Base-by-base conservation (phyloP, 192 early-diverging fungal species). In the Diversispora eburnea region DNA sequence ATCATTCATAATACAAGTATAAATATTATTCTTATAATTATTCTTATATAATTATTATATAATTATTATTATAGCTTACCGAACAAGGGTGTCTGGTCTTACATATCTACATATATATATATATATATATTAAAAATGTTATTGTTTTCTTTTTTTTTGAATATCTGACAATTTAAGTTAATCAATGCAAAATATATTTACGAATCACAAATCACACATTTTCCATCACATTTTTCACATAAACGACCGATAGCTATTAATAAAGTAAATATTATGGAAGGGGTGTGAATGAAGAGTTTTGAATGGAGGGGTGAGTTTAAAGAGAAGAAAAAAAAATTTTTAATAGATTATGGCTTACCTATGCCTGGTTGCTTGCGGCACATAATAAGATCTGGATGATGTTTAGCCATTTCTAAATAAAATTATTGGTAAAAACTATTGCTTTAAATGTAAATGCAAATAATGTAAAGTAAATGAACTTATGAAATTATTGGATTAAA, bases 141-240 rank as follows among this genome's bases (percentile, higher is more conserved):
- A 7, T 47, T 59, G n/a, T 48, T 19, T 12, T 65, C 39, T 9
- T 1, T 19, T 1, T 49, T n/a, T 33, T 1, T 33, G 25, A 33
- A 33, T 33, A 33, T 33, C 2, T 33, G 25, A 33, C 2, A 33
- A 33, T 33, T 33, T 33, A 33, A 33, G 2, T 33, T 33, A 33
- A 33, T 33, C 25, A 33, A 33, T 33, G 25, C 25, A 33, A 33
- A 33, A 33, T 42, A 19, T 42, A 79, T 78, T 83, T 81, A 92
- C 80, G 93, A 94, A 79, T 97, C 96, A 81, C 96, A 98, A 75
- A 98, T 93, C 13, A 97, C 91, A 75, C 96, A 98, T 82, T 89
- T 91, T 72, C 96, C 95, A 77, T 97, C 96, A 81, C 84, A 86
- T 71, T 91, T 92, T 73, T 93, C 91, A 78, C 93, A 94, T 15